Evolutionary conservation across 1,284 basidiomycete species (phyloP).

Genomic region (Blastosporella zonata): DNA sequence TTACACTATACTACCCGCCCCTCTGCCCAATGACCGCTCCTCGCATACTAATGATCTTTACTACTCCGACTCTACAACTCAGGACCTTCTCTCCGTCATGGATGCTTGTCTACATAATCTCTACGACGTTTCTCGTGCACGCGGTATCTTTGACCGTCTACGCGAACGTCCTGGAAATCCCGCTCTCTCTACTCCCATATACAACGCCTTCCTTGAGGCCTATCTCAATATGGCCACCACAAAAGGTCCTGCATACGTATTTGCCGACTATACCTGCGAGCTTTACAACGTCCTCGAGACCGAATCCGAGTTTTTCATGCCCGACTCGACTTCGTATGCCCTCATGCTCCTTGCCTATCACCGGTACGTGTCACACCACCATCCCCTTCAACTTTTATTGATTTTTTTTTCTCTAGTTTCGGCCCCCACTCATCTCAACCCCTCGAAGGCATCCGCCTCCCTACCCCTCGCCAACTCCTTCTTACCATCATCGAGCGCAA

Average conservation of each 20-base stretch:
- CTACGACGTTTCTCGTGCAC: constrained; percentile 71
- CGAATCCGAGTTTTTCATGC: constrained; percentile 44
- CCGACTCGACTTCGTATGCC: constrained; percentile 62
- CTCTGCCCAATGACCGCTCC: constrained; percentile 46
- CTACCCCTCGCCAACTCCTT: constrained; percentile 41
- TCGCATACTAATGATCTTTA: constrained; percentile 48
- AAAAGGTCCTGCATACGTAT: constrained; percentile 44
- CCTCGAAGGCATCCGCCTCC: constrained; percentile 13
- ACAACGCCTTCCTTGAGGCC: constrained; percentile 56
- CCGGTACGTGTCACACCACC: constrained; percentile 37
- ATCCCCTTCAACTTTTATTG: background rate
- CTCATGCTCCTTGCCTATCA: constrained; percentile 57
- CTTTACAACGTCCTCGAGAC: constrained; percentile 57
- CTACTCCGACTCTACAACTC: constrained; percentile 61
- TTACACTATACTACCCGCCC: constrained; percentile 63
- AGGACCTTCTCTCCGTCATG: constrained; percentile 72
- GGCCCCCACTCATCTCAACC: constrained; percentile 31
- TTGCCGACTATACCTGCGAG: constrained; percentile 58
- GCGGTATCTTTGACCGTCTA: constrained; percentile 61
- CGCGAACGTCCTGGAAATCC: constrained; percentile 44
- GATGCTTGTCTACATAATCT: constrained; percentile 74
- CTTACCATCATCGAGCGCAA: constrained; percentile 45
- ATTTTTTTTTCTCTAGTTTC: constrained; percentile 31
- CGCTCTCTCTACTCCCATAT: constrained; percentile 46
- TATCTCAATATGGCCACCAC: constrained; percentile 57